phyloP scores from a whole-genome alignment of 176 grass and related monocot species.

The Zoysia pacifica region DNA sequence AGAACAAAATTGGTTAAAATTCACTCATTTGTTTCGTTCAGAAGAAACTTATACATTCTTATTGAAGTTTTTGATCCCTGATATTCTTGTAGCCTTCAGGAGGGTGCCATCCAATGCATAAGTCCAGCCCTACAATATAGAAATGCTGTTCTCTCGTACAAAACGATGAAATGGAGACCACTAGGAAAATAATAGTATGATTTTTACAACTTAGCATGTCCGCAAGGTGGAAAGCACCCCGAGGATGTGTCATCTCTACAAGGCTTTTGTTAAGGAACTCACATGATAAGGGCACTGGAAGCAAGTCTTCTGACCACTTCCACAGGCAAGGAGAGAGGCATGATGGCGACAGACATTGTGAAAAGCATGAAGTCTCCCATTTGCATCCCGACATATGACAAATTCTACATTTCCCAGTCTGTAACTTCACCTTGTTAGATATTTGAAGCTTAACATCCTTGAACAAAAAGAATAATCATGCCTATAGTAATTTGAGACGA shows the following conservation, averaged over 20 bases:
- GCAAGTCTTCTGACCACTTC: slow-evolving; percentile 85
- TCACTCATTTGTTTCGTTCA: slow-evolving; percentile 55
- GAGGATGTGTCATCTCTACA: slow-evolving; percentile 4
- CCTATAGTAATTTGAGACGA: neutral
- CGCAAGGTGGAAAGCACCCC: neutral
- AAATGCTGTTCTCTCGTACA: slow-evolving; percentile 5
- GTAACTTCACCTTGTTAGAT: slow-evolving; percentile 57
- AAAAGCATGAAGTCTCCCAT: slow-evolving; percentile 73
- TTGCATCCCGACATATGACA: slow-evolving; percentile 65
- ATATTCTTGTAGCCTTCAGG: slow-evolving; percentile 86
- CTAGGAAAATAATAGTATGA: neutral
- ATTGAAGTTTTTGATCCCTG: slow-evolving; percentile 88
- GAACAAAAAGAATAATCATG: slow-evolving; percentile 21
- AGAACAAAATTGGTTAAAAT: slow-evolving; percentile 7
- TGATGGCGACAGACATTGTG: slow-evolving; percentile 95
- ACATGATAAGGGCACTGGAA: slow-evolving; percentile 95
- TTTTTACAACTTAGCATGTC: neutral
- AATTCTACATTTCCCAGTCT: slow-evolving; percentile 89
- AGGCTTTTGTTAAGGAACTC: slow-evolving; percentile 49
- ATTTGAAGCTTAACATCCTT: slow-evolving; percentile 21
- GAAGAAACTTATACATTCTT: slow-evolving; percentile 55
- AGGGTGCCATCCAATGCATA: slow-evolving; percentile 92
- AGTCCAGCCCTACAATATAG: slow-evolving; percentile 78
- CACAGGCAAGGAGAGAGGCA: slow-evolving; percentile 78
- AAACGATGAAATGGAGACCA: slow-evolving; percentile 19